These are phyloP conservation scores for Penicillium sp. DNA, from an alignment of 2,329 filamentous ascomycete genomes.

Conservation along the genomic window DNA sequence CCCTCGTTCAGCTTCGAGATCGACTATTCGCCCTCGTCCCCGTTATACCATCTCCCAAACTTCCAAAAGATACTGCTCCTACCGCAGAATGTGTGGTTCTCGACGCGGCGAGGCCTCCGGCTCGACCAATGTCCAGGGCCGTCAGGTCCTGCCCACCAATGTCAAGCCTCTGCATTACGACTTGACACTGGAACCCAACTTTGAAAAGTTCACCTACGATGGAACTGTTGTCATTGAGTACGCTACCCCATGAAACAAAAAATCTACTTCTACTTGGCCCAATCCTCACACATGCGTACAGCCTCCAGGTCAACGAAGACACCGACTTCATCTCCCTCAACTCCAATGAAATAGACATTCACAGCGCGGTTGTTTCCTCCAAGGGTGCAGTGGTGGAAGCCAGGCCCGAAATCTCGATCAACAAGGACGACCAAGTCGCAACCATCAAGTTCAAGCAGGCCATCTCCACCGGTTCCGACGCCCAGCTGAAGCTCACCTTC, in stretches of 20 bases:
- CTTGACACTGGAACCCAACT: constrained; percentile 84
- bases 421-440: constrained; percentile 75
- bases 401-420: constrained; percentile 64
- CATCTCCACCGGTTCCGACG: constrained; percentile 70
- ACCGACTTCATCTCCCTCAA: constrained; percentile 83
- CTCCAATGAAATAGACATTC: constrained; percentile 78
- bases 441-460: constrained; percentile 72
- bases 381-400: constrained; percentile 54
- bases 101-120: constrained; percentile 53
- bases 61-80: constrained; percentile 63
- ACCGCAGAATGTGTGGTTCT: constrained; percentile 70
- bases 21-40: constrained; percentile 20
- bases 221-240: constrained; percentile 79
- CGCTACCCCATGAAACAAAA: constrained; percentile 19
- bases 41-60: constrained; percentile 29
- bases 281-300: constrained; percentile 26
- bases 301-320: constrained; percentile 77
- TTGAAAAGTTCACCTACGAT: constrained; percentile 80
- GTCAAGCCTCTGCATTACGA: constrained; percentile 91
- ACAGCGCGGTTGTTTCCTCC: constrained; percentile 63
- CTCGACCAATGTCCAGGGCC: constrained; percentile 59
- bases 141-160: constrained; percentile 85
- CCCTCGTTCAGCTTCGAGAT: constrained; percentile 22
- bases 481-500: constrained; percentile 72
- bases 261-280: neutral